Conservation (phyloP, 1,284 basidiomycete genomes). For the Heterobasidion annosum region DNA sequence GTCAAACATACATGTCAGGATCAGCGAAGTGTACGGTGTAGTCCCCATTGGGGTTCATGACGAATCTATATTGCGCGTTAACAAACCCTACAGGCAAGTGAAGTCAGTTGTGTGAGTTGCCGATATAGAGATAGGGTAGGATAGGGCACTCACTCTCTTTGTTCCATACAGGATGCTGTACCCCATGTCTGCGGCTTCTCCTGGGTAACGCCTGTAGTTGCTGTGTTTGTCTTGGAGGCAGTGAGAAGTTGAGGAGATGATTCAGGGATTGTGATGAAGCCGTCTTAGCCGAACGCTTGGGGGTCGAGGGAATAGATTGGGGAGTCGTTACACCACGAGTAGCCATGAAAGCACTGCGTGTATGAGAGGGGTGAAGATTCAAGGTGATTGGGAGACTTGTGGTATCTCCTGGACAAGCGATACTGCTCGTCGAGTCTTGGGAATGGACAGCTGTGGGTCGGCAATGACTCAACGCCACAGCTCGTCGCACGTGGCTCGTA, state of each 20-base stretch:
- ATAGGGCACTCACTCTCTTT: slow-evolving; percentile 67
- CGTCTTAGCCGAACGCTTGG: slow-evolving; percentile 60
- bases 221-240: slow-evolving; percentile 68
- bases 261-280: slow-evolving; percentile 56
- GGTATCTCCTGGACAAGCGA: too few species aligned
- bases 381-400: too few species aligned
- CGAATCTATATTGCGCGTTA: slow-evolving; percentile 90
- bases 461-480: slow-evolving; percentile 1
- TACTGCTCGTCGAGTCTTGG: too few species aligned
- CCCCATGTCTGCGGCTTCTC: slow-evolving; percentile 60
- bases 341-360: slow-evolving; percentile 17
- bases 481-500: too few species aligned
- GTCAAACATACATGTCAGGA: slow-evolving; percentile 73
- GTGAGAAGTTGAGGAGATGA: slow-evolving; percentile 78
- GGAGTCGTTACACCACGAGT: slow-evolving; percentile 13
- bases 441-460: too few species aligned
- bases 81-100: slow-evolving; percentile 58
- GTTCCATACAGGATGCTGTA: slow-evolving; percentile 65
- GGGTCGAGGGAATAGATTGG: slow-evolving; percentile 19
- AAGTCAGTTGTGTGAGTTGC: slow-evolving; percentile 7
- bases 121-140: not conserved
- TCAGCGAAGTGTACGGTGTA: slow-evolving; percentile 95
- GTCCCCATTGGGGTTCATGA: slow-evolving; percentile 86
- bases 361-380: too few species aligned
- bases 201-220: slow-evolving; percentile 51